Conservation (phyloP, 352 stramenopile genomes). For the Pythium biforme region DNA sequence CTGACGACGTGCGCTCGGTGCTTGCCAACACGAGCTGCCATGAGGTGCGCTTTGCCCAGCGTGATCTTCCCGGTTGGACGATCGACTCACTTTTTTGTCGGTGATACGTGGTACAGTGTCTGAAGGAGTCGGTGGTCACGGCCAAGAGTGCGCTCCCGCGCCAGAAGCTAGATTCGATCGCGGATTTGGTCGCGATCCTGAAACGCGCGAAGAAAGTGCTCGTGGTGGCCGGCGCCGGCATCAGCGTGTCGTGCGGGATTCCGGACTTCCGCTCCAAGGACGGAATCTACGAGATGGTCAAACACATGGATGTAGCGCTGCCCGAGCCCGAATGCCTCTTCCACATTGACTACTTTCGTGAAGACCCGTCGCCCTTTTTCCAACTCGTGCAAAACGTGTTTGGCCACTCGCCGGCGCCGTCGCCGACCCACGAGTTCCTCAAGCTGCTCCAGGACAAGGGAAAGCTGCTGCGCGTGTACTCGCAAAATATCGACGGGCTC, state of each 20-base stretch:
- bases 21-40: conserved; percentile 78
- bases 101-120: conserved; percentile 32
- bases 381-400: conserved; percentile 89
- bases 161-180: conserved; percentile 45
- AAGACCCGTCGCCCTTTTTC: conserved; percentile 97
- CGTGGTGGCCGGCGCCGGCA: conserved; percentile 91
- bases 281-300: conserved; percentile 83
- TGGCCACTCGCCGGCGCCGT: conserved; percentile 76
- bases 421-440: conserved; percentile 95
- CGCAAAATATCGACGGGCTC: conserved; percentile 98
- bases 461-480: conserved; percentile 93
- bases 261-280: conserved; percentile 96
- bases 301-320: conserved; percentile 83
- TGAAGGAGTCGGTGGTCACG: conserved; percentile 34
- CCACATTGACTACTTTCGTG: conserved; percentile 96
- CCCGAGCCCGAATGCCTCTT: conserved; percentile 97
- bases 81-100: neutral
- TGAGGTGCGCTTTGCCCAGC: conserved; percentile 30
- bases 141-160: conserved; percentile 28
- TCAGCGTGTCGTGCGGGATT: conserved; percentile 97
- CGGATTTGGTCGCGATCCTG: conserved; percentile 68
- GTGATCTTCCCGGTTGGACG: neutral
- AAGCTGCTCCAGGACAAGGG: conserved; percentile 89
- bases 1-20: conserved; percentile 39
- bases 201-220: conserved; percentile 86